Evolutionary conservation across 768 basidiomycete genomes (phyloP), one percentile per base, ranked within the genome.

Genomic region (Phaffia tasmanica): DNA sequence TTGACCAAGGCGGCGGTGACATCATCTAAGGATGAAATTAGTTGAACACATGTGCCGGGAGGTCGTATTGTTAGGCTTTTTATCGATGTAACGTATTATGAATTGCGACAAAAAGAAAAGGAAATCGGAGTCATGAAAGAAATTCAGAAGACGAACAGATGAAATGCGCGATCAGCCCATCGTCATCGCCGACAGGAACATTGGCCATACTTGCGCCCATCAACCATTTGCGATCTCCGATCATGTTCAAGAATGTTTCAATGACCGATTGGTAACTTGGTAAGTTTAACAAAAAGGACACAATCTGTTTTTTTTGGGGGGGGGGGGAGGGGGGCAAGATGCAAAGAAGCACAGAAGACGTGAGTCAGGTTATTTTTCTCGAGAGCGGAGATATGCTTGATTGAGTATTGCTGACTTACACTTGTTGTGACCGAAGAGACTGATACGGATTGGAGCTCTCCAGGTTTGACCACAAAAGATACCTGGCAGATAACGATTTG

Each of bases 191-290:
- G 3, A 47, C 51, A 19, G 56, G 25, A 9, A 35, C 55, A 27
- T 50, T n/a, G 0, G 49, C 21, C 21, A 58, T 29, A 11, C 35
- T 42, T 9, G 61, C 67, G 9, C 67, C 67, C 67, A 68, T 68
- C 18, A 68, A 48, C 67, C 67, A 68, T 58, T 68, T 68, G 19
- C 67, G 61, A 29, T 68, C 67, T 8, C 67, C 67, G 48, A 68
- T 42, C 21, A 50, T 47, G 29, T 46, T 19, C 19, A 62, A 55
- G 60, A 68, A 68, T 6, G 35, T n/a, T n/a, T 57, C 57, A 15
- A 68, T 48, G 3, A 49, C 54, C 8, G 30, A 16, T 16, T n/a
- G 48, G 16, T 63, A 51, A 3, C 25, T 18, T 15, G 67, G 67
- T 18, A 63, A n/a, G 2, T 62, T 51, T 16, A 68, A 50, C 11